Base-by-base conservation (phyloP, 2,329 filamentous ascomycete species). In the Plectosphaerella plurivora region DNA sequence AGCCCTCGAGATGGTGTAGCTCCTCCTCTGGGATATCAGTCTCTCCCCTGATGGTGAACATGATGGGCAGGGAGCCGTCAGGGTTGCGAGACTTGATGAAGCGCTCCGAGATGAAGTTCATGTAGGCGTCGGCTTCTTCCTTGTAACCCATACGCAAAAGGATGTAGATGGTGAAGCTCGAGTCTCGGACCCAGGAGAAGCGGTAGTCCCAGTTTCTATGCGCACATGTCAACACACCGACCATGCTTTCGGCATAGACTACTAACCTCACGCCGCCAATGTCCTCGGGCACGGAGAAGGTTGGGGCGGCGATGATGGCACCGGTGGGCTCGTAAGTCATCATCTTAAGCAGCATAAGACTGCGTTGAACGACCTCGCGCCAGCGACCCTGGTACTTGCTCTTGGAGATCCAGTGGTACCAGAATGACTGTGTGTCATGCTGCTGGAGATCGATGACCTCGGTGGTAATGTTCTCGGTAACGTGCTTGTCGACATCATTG, bases 171-270 rank as follows among this genome's bases (percentile, higher is more conserved):
- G 86, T 89, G 67, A 91, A 91, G 57, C 85, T 89, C 1, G 85
- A 83, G 68, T 92, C 88, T 20, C 88, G 79, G 36, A 91, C 82
- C 88, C 88, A 92, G 10, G 79, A 88, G 67, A 82, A 92, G n/a
- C 86, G 78, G 62, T 89, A 89, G 64, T 89, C 86, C 85, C 82
- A 85, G 61, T 86, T 86, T 20, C 80, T 78, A 18, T 20, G n/a
- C 28, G 5, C 10, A 35, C 11, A 20, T 25, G 4, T 33, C 24
- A 33, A 12, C 8, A 33, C 4, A 33, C 28, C 9, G 22, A 22
- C 22, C 22, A 22, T 22, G 28, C 28, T 12, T 33, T 12, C 28
- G 11, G 28, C 28, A 33, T 33, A 3, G 11, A 33, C 28, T 4
- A 50, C 63, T 59, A 59, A 76, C 73, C 76, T 67, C 11, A 73